phyloP scores from a whole-genome alignment of 129 eudicot species.

The Apium graveolens region DNA sequence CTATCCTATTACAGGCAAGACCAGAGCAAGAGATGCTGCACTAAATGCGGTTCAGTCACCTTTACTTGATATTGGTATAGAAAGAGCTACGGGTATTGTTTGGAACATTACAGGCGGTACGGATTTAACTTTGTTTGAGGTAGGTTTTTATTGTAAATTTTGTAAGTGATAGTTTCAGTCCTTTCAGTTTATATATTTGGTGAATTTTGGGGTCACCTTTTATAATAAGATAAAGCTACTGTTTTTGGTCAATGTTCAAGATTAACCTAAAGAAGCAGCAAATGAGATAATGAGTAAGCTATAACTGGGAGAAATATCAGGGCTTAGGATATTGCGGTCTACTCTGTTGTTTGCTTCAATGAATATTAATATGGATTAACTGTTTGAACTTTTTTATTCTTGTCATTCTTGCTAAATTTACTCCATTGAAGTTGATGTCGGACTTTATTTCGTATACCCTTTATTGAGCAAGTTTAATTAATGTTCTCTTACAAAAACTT shows the following conservation, averaged over 20 bases:
- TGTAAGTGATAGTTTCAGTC: background rate
- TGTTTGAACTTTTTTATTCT: background rate
- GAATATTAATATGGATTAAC: background rate
- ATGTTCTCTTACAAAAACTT: background rate
- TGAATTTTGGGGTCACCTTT: background rate
- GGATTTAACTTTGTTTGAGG: conserved; percentile 86
- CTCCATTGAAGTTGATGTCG: background rate
- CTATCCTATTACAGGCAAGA: conserved; percentile 49
- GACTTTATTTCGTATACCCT: background rate
- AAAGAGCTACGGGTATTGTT: conserved; percentile 96
- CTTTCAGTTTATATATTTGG: background rate
- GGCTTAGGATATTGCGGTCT: background rate
- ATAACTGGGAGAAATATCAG: background rate
- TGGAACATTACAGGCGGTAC: conserved; percentile 97
- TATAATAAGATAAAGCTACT: background rate
- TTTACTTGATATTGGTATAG: conserved; percentile 85
- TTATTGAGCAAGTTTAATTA: background rate
- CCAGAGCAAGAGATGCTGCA: conserved; percentile 97
- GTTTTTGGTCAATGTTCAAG: background rate
- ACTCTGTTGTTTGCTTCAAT: background rate
- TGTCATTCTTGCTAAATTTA: background rate
- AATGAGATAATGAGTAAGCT: background rate
- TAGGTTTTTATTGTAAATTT: conserved; percentile 10
- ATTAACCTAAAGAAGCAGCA: background rate
- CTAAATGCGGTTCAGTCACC: conserved; percentile 95